Conservation (phyloP, 257 asterid species). For the Petrea volubilis region DNA sequence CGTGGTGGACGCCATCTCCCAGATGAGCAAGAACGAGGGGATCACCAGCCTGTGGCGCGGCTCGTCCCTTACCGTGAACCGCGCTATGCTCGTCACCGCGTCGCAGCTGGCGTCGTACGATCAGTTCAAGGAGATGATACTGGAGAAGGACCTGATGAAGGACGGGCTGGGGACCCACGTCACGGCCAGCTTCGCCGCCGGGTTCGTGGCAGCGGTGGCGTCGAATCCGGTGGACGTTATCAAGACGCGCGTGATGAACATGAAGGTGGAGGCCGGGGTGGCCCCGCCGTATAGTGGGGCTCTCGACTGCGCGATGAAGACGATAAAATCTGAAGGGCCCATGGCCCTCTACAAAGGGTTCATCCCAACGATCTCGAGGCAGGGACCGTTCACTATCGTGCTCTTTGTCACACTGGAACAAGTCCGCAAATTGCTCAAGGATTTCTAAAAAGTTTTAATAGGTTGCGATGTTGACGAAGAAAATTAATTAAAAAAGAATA, state of each 20-base stretch:
- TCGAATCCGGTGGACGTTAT: conserved; percentile 93
- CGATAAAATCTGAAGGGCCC: conserved; percentile 80
- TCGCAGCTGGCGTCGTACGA: conserved; percentile 91
- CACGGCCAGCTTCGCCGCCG: conserved; percentile 88
- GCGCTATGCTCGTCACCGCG: conserved; percentile 91
- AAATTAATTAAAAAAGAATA: not conserved
- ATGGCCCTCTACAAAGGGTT: conserved; percentile 86
- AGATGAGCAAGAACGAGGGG: conserved; percentile 75
- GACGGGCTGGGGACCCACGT: conserved; percentile 90
- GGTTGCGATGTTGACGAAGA: conserved; percentile 39
- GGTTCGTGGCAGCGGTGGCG: conserved; percentile 89
- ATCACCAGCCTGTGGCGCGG: conserved; percentile 91
- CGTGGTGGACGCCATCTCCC: conserved; percentile 81
- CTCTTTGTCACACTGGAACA: conserved; percentile 91
- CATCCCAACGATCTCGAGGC: conserved; percentile 82
- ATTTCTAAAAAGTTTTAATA: too few species aligned
- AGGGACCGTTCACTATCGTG: conserved; percentile 87
- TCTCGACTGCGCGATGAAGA: conserved; percentile 82
- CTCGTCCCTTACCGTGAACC: conserved; percentile 83
- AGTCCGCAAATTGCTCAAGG: conserved; percentile 78
- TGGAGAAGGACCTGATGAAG: conserved; percentile 51
- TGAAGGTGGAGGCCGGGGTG: conserved; percentile 75
- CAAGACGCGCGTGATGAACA: conserved; percentile 89
- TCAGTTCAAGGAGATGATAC: conserved; percentile 64
- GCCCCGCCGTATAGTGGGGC: conserved; percentile 79